Evolutionary conservation across 768 basidiomycete genomes (phyloP).

Genomic region (Myochromella boudieri): DNA sequence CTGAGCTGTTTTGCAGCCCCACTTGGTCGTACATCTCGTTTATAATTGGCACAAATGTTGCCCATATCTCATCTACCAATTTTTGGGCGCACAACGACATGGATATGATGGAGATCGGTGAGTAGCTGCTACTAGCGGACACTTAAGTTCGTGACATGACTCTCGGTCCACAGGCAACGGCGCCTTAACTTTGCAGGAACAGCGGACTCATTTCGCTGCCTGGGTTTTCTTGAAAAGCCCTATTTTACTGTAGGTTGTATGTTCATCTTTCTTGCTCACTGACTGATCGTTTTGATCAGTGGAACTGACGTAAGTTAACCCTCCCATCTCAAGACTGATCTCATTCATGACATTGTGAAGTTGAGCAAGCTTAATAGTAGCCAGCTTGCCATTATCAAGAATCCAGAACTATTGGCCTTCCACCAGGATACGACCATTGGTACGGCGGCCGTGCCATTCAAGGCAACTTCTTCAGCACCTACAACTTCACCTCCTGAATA

Average conservation of each 20-base stretch:
- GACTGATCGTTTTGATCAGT: constrained; percentile 14
- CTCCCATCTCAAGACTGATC: no score
- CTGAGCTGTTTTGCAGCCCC: constrained; percentile 23
- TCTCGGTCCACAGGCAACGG: constrained; percentile 40
- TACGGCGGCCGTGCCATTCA: constrained; percentile 48
- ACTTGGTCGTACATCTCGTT: constrained; percentile 50
- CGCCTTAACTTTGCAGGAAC: constrained; percentile 44
- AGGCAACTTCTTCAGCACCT: constrained; percentile 34
- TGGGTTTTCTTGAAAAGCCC: constrained; percentile 61
- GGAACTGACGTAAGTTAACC: constrained; percentile 36
- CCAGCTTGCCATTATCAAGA: constrained; percentile 51
- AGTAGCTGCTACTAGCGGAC: background rate
- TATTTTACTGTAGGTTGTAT: constrained; percentile 41
- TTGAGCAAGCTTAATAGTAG: constrained; percentile 35
- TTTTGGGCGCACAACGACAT: constrained; percentile 57
- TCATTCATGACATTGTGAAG: constrained; percentile 24
- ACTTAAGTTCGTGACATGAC: background rate
- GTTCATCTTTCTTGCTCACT: background rate
- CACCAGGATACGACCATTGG: constrained; percentile 48
- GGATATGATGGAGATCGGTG: constrained; percentile 56
- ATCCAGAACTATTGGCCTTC: constrained; percentile 53
- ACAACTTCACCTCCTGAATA: constrained; percentile 50
- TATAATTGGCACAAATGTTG: constrained; percentile 43
- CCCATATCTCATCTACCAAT: constrained; percentile 38
- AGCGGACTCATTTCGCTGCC: constrained; percentile 57